A percentile compares a stretch with the other conserved stretches of the same genome.
Evolutionary conservation across 2,329 filamentous ascomycete species (phyloP).

Genomic region (Sarocladium strictum): DNA sequence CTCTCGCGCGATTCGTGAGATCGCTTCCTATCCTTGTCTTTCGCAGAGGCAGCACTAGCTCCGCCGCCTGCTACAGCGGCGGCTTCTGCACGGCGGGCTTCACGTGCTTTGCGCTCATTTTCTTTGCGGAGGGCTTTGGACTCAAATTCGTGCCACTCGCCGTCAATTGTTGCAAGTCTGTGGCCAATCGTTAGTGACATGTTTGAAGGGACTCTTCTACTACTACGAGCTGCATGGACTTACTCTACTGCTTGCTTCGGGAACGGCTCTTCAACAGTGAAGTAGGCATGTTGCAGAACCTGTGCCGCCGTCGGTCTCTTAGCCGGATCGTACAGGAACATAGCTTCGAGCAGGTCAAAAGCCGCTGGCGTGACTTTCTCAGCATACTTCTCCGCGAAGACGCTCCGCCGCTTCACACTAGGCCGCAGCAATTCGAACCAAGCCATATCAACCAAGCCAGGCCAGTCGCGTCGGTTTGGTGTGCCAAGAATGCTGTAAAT

Average conservation of each 20-base stretch:
- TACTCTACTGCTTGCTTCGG: conserved; percentile 77
- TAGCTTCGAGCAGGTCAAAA: conserved; percentile 73
- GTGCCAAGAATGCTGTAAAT: conserved; percentile 93
- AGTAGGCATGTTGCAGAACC: conserved; percentile 83
- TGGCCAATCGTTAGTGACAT: conserved; percentile 18
- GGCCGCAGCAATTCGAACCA: conserved; percentile 94
- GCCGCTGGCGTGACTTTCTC: conserved; percentile 72
- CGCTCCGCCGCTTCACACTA: conserved; percentile 61
- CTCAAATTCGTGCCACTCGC: conserved; percentile 99
- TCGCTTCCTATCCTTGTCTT: conserved; percentile 34
- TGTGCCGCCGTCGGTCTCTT: conserved; percentile 79
- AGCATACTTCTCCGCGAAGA: conserved; percentile 79
- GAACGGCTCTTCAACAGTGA: conserved; percentile 71
- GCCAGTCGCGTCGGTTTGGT: conserved; percentile 79
- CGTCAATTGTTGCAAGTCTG: conserved; percentile 72
- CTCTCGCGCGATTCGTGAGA: conserved; percentile 24
- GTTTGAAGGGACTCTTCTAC: conserved; percentile 19
- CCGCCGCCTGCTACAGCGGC: conserved; percentile 17
- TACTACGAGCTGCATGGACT: conserved; percentile 28
- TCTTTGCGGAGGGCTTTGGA: conserved; percentile 91
- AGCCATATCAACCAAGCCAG: conserved; percentile 83
- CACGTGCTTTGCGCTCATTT: conserved; percentile 62
- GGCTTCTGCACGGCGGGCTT: conserved; percentile 39
- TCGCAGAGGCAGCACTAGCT: background rate
- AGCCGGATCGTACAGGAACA: conserved; percentile 85